phyloP scores from a whole-genome alignment of 306 rosid genomes.

The Benincasa hispida region DNA sequence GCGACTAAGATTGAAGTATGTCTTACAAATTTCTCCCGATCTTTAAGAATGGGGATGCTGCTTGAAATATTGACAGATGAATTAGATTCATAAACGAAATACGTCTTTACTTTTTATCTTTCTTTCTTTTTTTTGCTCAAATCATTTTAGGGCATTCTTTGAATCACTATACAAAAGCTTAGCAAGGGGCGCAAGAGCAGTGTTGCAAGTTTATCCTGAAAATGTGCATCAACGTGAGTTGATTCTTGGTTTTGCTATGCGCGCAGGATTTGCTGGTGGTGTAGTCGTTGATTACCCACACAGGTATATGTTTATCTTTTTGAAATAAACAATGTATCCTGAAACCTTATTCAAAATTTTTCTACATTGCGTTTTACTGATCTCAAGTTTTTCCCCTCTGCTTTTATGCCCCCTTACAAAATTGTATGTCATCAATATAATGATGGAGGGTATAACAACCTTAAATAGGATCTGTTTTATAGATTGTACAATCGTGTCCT shows the following conservation, averaged over 20 bases:
- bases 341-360: too few relatives aligned
- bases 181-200: conserved; percentile 83
- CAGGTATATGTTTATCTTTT: conserved; percentile 34
- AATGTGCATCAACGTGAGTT: conserved; percentile 58
- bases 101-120: background rate
- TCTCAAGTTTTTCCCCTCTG: background rate
- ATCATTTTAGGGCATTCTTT: conserved; percentile 61
- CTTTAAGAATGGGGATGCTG: background rate
- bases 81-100: background rate
- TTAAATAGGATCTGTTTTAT: too few relatives aligned
- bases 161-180: conserved; percentile 74
- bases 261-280: conserved; percentile 90
- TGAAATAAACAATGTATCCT: background rate
- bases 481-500: too few relatives aligned
- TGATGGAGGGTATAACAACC: background rate
- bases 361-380: background rate
- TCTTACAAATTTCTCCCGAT: background rate
- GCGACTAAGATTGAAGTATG: conserved; percentile 69
- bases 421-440: background rate
- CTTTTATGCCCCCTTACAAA: background rate
- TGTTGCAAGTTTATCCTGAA: conserved; percentile 77
- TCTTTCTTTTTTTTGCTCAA: background rate
- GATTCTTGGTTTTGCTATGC: conserved; percentile 74
- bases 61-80: background rate
- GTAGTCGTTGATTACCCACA: conserved; percentile 85